Percentiles rank a stretch among this genome's conserved stretches.
These are phyloP conservation scores for Sesbania bispinosa DNA, from an alignment of 306 rosid species.

Conservation along the genomic window DNA sequence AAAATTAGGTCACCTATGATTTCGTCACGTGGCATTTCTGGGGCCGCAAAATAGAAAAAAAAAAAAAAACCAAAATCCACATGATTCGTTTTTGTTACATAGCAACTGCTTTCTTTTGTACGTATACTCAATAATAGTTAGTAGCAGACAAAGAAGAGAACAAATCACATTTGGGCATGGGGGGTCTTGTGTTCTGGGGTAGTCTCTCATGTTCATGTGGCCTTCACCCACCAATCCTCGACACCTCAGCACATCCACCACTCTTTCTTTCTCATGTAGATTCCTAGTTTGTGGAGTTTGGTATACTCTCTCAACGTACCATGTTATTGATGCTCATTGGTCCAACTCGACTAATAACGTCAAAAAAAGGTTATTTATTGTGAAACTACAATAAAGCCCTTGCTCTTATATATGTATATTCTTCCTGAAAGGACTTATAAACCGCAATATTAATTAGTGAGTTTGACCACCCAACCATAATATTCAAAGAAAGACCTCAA, in stretches of 20 bases:
- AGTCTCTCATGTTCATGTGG: too few species aligned
- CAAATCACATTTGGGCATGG: background rate
- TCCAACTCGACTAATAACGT: background rate
- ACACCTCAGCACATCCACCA: background rate
- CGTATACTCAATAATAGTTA: background rate
- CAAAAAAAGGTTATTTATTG: background rate
- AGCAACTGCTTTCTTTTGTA: background rate
- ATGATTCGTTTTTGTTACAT: background rate
- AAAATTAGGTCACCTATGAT: background rate
- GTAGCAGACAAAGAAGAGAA: background rate
- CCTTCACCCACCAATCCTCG: background rate
- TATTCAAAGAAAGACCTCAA: too few species aligned
- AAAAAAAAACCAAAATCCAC: background rate
- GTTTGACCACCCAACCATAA: too few species aligned
- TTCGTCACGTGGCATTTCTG: slow-evolving; percentile 15
- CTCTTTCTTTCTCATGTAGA: too few species aligned
- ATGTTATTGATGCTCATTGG: background rate
- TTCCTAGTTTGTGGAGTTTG: too few species aligned
- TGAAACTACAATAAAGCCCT: too few species aligned
- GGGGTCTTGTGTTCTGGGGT: background rate
- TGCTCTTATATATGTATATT: too few species aligned
- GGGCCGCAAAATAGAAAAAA: background rate
- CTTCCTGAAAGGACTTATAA: too few species aligned
- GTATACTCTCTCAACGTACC: too few species aligned
- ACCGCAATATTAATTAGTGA: too few species aligned